Base-by-base conservation (phyloP, 306 rosid genomes). In the Dryas drummondii region DNA sequence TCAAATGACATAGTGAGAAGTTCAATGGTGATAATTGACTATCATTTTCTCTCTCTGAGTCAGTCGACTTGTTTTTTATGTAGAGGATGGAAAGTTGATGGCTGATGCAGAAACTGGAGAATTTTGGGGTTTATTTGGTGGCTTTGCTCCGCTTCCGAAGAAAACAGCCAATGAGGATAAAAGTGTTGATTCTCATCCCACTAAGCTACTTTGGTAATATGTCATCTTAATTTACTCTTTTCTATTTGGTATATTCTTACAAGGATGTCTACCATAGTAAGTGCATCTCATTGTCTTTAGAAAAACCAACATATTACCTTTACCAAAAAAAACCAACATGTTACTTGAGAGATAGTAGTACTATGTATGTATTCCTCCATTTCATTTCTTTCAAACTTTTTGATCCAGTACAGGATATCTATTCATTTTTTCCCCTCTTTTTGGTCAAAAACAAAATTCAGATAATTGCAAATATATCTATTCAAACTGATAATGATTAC, bases 21-120 rank as follows among this genome's bases (percentile, higher is more conserved):
- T 46, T 75, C 53, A 45, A 19, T 69, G 54, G 40, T 50, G 71
- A 79, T 80, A 76, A 62, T 65, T 77, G 66, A 49, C 69, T 67
- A 62, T 74, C 67, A 42, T 51, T 14, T 77, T 78, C 1, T 59
- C 55, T 59, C 68, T 81, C 70, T 84, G 78, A 70, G 82, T 86
- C 52, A 66, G 22, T 76, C 56, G 68, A 54, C 77, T 58, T 89
- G 59, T 67, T 66, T 71, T 74, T 71, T 74, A 26, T 82, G 76
- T 76, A 96, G 99, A 96, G 96, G 99, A 96, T 81, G 99, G 99
- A 77, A 96, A 81, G 87, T 76, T 96, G 87, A 96, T 96, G 99
- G 88, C 99, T 64, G 99, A 96, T 89, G 76, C 94, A 68, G 99
- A 96, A 66, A 78, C 86, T 74, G 99, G 99, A 84, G 99, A 96